phyloP scores from a whole-genome alignment of 352 stramenopile species.

The Globisporangium canariense region DNA sequence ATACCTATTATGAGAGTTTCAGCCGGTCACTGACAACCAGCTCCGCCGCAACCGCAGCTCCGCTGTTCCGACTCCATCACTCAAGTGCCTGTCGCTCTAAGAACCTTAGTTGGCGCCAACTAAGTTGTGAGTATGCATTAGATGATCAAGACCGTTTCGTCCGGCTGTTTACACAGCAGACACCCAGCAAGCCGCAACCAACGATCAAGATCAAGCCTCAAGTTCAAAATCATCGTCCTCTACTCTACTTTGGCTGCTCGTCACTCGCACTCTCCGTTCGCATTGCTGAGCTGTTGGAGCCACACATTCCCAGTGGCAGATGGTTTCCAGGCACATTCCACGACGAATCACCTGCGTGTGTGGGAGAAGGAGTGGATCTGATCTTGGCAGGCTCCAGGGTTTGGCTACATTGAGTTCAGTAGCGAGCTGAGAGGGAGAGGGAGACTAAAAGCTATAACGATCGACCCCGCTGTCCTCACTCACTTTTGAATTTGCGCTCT shows the following conservation, averaged over 20 bases:
- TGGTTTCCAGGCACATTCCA: background rate
- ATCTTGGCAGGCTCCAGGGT: background rate
- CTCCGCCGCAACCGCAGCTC: background rate
- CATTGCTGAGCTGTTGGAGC: background rate
- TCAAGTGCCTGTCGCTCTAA: background rate
- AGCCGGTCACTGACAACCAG: constrained; percentile 4
- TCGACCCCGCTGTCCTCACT: background rate
- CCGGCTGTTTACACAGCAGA: background rate
- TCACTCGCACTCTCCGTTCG: background rate
- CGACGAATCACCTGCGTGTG: background rate
- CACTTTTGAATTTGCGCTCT: constrained; percentile 11
- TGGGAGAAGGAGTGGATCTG: background rate
- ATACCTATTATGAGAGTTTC: background rate
- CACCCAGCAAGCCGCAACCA: too few relatives aligned
- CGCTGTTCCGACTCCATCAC: background rate
- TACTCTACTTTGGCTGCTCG: background rate
- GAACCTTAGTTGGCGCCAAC: background rate
- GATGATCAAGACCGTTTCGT: background rate
- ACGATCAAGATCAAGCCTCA: too few relatives aligned
- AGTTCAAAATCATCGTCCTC: background rate
- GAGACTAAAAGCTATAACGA: background rate
- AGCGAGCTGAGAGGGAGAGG: too few relatives aligned
- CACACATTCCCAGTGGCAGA: background rate
- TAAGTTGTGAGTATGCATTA: background rate
- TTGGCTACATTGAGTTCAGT: too few relatives aligned